Conservation (phyloP, 768 basidiomycete species). For the Macrolepiota albuminosa region DNA sequence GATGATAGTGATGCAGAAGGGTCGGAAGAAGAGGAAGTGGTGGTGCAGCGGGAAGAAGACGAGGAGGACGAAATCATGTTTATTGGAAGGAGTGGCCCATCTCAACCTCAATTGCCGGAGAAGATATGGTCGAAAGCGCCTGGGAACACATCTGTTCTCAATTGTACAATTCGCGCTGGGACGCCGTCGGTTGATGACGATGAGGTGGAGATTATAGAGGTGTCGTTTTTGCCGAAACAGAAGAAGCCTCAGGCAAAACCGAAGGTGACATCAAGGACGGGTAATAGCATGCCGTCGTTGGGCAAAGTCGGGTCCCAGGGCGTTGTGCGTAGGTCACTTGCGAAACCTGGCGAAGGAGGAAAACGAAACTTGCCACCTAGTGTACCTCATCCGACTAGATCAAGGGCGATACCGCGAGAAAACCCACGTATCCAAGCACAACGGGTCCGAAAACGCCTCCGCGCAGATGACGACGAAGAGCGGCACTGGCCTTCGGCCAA, state of each 20-base stretch:
- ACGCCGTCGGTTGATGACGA: not conserved
- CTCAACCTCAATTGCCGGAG: not conserved
- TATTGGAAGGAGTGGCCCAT: not conserved
- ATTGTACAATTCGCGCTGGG: not conserved
- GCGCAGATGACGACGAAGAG: not conserved
- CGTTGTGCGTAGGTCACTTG: too few relatives aligned
- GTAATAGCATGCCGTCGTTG: not conserved
- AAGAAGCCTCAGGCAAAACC: not conserved
- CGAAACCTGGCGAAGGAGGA: not conserved
- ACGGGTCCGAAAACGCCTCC: not conserved
- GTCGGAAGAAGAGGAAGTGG: not conserved
- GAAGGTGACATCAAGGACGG: not conserved
- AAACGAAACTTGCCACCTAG: not conserved
- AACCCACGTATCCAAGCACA: not conserved
- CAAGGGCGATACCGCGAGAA: not conserved
- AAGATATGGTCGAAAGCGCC: not conserved
- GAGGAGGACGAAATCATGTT: slow-evolving; percentile 6
- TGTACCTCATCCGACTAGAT: not conserved
- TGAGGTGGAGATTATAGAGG: not conserved
- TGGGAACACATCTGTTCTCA: not conserved
- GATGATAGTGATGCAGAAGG: not conserved
- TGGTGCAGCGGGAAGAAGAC: not conserved
- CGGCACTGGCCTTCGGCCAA: slow-evolving; percentile 24
- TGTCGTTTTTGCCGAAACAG: not conserved
- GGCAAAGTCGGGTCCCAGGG: not conserved